Conservation (phyloP, 192 early-diverging fungal species). For the Funneliformis mosseae region DNA sequence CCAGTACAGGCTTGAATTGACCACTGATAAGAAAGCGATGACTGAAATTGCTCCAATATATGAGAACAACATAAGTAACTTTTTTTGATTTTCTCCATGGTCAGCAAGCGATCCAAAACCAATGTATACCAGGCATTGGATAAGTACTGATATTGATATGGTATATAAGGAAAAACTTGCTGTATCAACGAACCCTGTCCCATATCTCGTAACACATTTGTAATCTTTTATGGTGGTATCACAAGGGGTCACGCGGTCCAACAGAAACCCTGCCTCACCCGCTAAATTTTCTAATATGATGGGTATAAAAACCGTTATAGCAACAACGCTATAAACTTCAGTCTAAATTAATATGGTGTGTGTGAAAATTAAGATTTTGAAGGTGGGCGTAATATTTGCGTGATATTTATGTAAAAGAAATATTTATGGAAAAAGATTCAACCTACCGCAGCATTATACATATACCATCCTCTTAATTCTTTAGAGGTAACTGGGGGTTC, state of each 20-base stretch:
- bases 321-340: slow-evolving; percentile 1
- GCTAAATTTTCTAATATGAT: slow-evolving; percentile 16
- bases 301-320: slow-evolving; percentile 7
- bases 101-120: neutral
- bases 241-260: slow-evolving; percentile 1
- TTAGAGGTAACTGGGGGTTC: neutral
- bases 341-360: neutral
- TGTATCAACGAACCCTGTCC: neutral
- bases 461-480: slow-evolving; percentile 21
- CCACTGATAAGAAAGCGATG: slow-evolving; percentile 41
- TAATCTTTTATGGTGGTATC: neutral
- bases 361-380: no score
- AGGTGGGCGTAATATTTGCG: neutral
- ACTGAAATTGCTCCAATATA: slow-evolving; percentile 46
- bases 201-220: neutral
- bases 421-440: no score
- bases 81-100: slow-evolving; percentile 42
- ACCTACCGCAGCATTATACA: slow-evolving; percentile 1
- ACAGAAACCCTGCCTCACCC: neutral
- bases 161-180: neutral
- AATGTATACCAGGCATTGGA: neutral
- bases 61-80: slow-evolving; percentile 44
- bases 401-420: neutral
- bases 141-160: neutral
- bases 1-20: slow-evolving; percentile 45